Conservation (phyloP, 441 rosid species). For the Syzygium syzygioides region DNA sequence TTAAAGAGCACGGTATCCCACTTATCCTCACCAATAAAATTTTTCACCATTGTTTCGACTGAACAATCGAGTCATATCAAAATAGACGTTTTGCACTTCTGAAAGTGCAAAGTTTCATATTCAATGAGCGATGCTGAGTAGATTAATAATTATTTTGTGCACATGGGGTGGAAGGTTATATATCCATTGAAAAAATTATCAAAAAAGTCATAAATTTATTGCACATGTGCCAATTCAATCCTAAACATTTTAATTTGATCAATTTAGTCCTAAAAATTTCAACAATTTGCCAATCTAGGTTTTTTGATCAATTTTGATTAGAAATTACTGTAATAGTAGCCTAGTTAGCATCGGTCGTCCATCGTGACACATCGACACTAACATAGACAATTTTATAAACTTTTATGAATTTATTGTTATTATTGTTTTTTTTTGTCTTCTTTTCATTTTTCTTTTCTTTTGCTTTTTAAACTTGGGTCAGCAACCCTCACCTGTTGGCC, state of each 20-base stretch:
- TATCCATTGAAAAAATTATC: not conserved
- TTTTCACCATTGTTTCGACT: not conserved
- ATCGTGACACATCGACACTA: accelerated
- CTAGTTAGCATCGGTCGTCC: not conserved
- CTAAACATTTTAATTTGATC: not conserved
- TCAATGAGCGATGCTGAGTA: not conserved
- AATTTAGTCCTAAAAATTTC: not conserved
- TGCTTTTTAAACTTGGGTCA: not conserved
- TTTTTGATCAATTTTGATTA: not conserved
- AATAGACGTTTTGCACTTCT: not conserved
- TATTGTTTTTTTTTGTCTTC: not conserved
- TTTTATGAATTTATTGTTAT: not conserved
- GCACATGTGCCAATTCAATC: not conserved
- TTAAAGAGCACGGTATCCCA: not conserved
- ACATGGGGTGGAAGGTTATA: not conserved
- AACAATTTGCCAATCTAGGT: not conserved
- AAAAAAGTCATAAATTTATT: not conserved
- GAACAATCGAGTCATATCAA: not conserved
- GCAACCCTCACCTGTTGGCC: not conserved
- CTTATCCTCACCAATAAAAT: not conserved
- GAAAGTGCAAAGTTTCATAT: not conserved
- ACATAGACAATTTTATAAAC: not conserved
- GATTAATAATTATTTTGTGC: not conserved
- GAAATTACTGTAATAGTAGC: not conserved
- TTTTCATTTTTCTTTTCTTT: not conserved